Evolutionary conservation across 83 land plant species (phyloP), one percentile per base, ranked within the genome.

Genomic region (Thuja plicata): DNA sequence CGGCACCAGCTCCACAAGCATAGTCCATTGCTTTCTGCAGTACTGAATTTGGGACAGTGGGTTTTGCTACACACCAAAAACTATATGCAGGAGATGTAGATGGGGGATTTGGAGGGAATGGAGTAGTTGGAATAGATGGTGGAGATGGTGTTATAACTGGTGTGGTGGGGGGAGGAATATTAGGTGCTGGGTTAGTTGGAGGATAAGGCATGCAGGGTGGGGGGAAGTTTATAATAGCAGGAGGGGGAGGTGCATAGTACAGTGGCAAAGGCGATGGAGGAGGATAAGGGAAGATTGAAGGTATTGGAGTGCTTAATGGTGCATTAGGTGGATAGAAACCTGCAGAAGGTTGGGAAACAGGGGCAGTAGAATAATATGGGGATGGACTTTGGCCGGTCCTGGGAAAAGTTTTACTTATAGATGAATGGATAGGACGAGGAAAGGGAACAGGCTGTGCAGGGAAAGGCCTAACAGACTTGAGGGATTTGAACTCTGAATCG

Each of bases 21-120:
- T 93, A 95, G 92, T 95, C 88, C 95, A 95, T 93, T 3, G 95
- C 96, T 83, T 92, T 92, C 79, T 92, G 93, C 38, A 94, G 89
- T 88, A 91, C 94, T 16, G 95, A 93, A 32, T 95, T 95, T 8
- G 96, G 96, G 52, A 94, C 96, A 1, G 95, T 38, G 27, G 96
- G 95, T 93, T 94, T 95, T 12, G 96, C 96, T 70, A 95, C 95
- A 66, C 95, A 94, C 95, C 95, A 94, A 38, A 92, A 78, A 13
- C 91, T 38, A 5, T 73, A 55, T 27, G 27, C 77, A 81, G 40
- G 84, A 62, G 88, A 86, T 32, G 41, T 87, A n/a, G 54, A 52
- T 7, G 92, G 92, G 32, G 94, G 88, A 21, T 92, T 91, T 8
- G 91, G 91, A 38, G 80, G 88, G 1, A 85, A 19, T 2, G 94